phyloP scores from a whole-genome alignment of 345 rosid species.

The Lumnitzera littorea region DNA sequence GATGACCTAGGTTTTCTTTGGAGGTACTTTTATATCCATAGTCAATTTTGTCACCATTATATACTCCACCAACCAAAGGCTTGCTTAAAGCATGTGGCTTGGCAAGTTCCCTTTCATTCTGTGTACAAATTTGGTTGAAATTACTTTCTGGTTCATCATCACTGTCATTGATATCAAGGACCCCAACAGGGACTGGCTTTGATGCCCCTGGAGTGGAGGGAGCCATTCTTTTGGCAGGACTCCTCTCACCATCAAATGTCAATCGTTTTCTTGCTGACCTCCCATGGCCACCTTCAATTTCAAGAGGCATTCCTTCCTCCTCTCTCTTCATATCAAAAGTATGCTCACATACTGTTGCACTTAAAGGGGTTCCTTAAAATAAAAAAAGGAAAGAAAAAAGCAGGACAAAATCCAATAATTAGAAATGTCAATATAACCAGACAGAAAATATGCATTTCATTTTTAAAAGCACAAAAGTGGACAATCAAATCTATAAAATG shows the following conservation, averaged over 20 bases:
- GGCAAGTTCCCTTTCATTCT: constrained; percentile 4
- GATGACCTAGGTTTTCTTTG: constrained; percentile 28
- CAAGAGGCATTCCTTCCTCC: not conserved
- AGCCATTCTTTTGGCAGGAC: constrained; percentile 24
- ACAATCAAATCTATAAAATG: no score
- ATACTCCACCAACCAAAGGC: not conserved
- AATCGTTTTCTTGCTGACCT: constrained; percentile 31
- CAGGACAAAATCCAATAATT: no score
- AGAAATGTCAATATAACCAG: no score
- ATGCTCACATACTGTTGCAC: constrained; percentile 21
- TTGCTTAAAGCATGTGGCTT: constrained; percentile 6
- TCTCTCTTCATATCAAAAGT: constrained; percentile 10
- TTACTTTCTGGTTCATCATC: constrained; percentile 32
- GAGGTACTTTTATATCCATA: not conserved
- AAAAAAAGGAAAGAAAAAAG: constrained; percentile 1
- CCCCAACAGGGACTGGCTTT: constrained; percentile 8
- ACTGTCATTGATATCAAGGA: constrained; percentile 41
- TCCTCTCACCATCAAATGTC: constrained; percentile 34
- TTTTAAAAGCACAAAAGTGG: no score
- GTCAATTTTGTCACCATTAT: no score
- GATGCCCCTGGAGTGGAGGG: constrained; percentile 37
- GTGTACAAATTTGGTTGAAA: not conserved
- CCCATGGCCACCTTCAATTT: constrained; percentile 8
- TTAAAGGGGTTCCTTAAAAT: constrained; percentile 27
- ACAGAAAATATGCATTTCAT: no score